Base-by-base conservation (phyloP, 257 asterid species). In the Primulina eburnea region DNA sequence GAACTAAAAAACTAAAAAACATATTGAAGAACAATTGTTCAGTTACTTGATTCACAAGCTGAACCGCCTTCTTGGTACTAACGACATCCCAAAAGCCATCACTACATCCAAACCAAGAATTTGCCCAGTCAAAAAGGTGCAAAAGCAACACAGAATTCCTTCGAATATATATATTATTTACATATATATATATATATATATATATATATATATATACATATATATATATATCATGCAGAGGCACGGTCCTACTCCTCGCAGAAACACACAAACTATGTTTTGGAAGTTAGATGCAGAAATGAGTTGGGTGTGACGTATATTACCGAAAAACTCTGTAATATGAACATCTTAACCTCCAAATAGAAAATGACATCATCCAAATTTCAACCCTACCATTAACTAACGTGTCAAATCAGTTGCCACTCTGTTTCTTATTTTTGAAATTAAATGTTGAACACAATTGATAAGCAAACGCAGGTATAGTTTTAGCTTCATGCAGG, bases 61-160 rank as follows among this genome's bases (percentile, higher is more conserved):
- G 99, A 57, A 78, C 78, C 21, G 97, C 95, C 80, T 89, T 94
- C 90, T 86, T 91, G 66, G 53, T 73, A 67, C 75, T 91, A 40
- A 89, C 69, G 11, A 94, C 99, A 68, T 94, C 99, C 98, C 98
- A 89, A 58, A 94, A 94, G 34, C 98, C 99, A 72, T 94, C 97
- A 66, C 99, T 93, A 57, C 65, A 80, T 70, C 62, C 65, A 80
- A 71, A 33, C 65, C 50, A 65, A 62, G 26, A 62, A 17, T 30
- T 30, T 29, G 6, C 66, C 4, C 2, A 30, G 57, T 5, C 6
- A 43, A 7, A 43, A 14, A 43, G 14, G 53, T 43, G 53, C n/a
- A 14, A 43, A 43, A 11, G 50, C 50, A 38, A 43, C 55, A 43
- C 18, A 14, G n/a, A 43, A 4, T 3, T 14, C n/a, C 55, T 43